Conservation (phyloP, 352 stramenopile species). For the Labyrinthula sp. region DNA sequence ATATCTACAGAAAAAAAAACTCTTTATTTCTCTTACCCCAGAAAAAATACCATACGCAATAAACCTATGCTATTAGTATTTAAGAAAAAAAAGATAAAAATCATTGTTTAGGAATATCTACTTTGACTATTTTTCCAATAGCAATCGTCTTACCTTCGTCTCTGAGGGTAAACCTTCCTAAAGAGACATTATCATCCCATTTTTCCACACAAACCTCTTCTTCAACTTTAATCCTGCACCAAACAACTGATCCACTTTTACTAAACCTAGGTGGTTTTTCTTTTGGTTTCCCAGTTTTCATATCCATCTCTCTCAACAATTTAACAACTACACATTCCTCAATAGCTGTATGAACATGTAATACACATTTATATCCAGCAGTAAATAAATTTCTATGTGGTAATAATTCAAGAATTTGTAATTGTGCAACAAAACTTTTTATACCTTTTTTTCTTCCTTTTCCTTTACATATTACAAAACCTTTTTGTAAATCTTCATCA, state of each 20-base stretch:
- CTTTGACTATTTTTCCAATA: conserved; percentile 96
- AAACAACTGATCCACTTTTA: conserved; percentile 71
- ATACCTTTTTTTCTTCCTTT: conserved; percentile 44
- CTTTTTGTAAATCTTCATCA: conserved; percentile 57
- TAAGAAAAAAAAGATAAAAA: no score
- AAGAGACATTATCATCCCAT: conserved; percentile 75
- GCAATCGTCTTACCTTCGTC: conserved; percentile 96
- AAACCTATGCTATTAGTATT: no score
- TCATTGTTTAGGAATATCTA: no score
- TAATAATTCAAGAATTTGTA: conserved; percentile 82
- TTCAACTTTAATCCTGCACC: conserved; percentile 71
- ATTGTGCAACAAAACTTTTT: conserved; percentile 53
- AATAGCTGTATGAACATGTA: conserved; percentile 87
- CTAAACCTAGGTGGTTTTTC: conserved; percentile 59
- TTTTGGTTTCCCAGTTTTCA: conserved; percentile 29
- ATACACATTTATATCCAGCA: conserved; percentile 72
- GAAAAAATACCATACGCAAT: no score
- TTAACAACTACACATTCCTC: conserved; percentile 77
- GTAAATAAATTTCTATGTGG: conserved; percentile 86
- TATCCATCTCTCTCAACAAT: conserved; percentile 47
- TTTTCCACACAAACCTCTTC: conserved; percentile 78
- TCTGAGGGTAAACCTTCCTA: conserved; percentile 87
- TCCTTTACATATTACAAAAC: conserved; percentile 32
- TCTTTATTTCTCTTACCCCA: no score
- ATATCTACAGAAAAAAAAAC: no score